Base-by-base conservation (phyloP, 179 eudicot genomes). In the Beta macrorhiza region DNA sequence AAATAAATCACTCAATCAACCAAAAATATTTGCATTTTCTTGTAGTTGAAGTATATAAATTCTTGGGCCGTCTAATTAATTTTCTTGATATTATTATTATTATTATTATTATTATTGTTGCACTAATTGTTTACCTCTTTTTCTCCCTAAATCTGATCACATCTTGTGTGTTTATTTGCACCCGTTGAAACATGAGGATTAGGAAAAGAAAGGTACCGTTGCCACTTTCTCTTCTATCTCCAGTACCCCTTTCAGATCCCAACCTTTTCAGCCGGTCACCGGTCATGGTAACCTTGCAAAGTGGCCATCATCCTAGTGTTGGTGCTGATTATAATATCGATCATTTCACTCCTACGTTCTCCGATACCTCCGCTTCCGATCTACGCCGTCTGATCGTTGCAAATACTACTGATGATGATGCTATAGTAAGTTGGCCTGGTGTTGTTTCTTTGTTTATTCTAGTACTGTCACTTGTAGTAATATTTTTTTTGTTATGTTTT, bases 221-320 rank as follows among this genome's bases (percentile, higher is more conserved):
- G 32, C 89, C 87, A 0, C 78, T 91, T 25, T 86, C 92, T 20
- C 84, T 82, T 58, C 85, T 90, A 32, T 85, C 91, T 7, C 87
- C 87, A 2, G 72, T 80, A 15, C 87, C 84, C 25, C 75, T 84
- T 52, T 74, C 94, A 86, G 97, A 93, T 93, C 91, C 85, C 83
- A 82, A 84, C 81, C 88, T 87, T 14, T 83, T 83, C 85, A 87
- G 72, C 89, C 89, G 78, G 55, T 86, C 87, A 22, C 79, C 81
- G 75, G 79, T 75, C 70, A 72, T 17, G 42, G 49, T 44, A 37
- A 44, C 42, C 42, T 37, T 72, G 64, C 84, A 78, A 42, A 5
- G 37, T 49, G 72, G 20, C 20, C 32, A 29, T 29, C 32, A 29
- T 29, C 32, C 32, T 29, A 29, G 15, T 14, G 11, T 42, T 1